Evolutionary conservation across 495 filamentous ascomycete genomes (phyloP).

Genomic region (Aspergillus funiculosus): DNA sequence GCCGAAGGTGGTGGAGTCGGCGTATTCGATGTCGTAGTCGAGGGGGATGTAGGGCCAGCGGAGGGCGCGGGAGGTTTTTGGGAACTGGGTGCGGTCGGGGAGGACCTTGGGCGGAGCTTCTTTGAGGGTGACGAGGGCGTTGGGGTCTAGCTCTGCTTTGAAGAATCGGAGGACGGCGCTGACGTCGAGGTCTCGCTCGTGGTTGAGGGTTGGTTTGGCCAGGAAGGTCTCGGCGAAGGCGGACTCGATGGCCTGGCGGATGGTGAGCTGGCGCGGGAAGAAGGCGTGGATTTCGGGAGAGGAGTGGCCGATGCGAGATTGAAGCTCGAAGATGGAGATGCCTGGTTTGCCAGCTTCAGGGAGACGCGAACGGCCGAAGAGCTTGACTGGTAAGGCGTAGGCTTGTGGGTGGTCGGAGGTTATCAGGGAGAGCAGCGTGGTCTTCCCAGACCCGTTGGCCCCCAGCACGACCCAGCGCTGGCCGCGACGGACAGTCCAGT

Average conservation of each 20-base stretch:
- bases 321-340: constrained; percentile 86
- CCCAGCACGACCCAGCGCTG: constrained; percentile 90
- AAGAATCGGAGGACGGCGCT: constrained; percentile 68
- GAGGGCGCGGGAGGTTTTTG: constrained; percentile 4
- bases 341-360: constrained; percentile 66
- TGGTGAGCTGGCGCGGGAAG: constrained; percentile 72
- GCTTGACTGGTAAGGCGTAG: constrained; percentile 77
- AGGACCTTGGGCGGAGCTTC: constrained; percentile 12
- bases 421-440: constrained; percentile 84
- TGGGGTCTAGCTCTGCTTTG: constrained; percentile 62
- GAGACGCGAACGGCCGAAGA: constrained; percentile 78
- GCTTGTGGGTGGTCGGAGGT: constrained; percentile 94
- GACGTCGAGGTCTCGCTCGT: constrained; percentile 49
- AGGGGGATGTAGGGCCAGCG: constrained; percentile 10
- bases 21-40: constrained; percentile 55
- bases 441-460: constrained; percentile 78
- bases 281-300: constrained; percentile 90
- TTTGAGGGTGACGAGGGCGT: constrained; percentile 9
- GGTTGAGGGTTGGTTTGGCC: constrained; percentile 56
- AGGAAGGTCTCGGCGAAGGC: constrained; percentile 88
- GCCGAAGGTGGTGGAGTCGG: constrained; percentile 63
- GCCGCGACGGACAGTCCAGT: constrained; percentile 77
- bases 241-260: constrained; percentile 70
- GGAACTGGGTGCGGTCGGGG: constrained; percentile 4
- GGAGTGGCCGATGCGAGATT: constrained; percentile 82